phyloP scores from a whole-genome alignment of 208 protist species.

The Leishmania tropica region DNA sequence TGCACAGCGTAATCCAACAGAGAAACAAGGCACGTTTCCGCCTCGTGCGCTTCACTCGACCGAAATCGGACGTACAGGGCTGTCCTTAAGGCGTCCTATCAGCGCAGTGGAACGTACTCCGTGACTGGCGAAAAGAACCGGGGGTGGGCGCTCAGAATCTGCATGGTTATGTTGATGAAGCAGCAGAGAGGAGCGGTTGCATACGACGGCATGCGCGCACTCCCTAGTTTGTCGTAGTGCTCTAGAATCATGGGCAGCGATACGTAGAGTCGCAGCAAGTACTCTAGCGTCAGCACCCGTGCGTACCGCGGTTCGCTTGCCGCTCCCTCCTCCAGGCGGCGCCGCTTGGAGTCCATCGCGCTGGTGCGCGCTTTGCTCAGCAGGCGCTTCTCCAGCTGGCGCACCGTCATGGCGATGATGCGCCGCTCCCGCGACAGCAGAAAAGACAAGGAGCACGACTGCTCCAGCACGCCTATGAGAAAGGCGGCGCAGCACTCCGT shows the following conservation, averaged over 20 bases:
- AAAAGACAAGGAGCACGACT: constrained; percentile 72
- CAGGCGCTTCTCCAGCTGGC: constrained; percentile 36
- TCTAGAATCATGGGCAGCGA: constrained; percentile 72
- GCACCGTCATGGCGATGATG: constrained; percentile 35
- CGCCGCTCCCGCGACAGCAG: constrained; percentile 58
- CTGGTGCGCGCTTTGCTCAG: constrained; percentile 16
- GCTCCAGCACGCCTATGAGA: constrained; percentile 72
- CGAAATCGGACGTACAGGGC: background rate
- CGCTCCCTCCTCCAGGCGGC: constrained; percentile 24
- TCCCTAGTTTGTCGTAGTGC: constrained; percentile 85
- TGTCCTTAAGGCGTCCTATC: constrained; percentile 5
- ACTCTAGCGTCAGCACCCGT: constrained; percentile 74
- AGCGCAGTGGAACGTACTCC: constrained; percentile 59
- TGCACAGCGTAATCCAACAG: background rate
- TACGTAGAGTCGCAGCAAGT: constrained; percentile 77
- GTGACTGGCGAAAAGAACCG: constrained; percentile 38
- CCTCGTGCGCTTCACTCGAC: background rate
- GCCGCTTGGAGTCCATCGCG: constrained; percentile 23
- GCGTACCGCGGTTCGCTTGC: constrained; percentile 38
- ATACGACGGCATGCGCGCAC: constrained; percentile 52
- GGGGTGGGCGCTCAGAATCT: constrained; percentile 41
- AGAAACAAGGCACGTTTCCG: background rate
- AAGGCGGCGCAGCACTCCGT: constrained; percentile 57
- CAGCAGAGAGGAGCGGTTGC: constrained; percentile 64
- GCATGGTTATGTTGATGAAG: constrained; percentile 63